These are phyloP conservation scores for Dissophora globulifera DNA, from an alignment of 192 early-diverging fungal species.

Conservation along the genomic window DNA sequence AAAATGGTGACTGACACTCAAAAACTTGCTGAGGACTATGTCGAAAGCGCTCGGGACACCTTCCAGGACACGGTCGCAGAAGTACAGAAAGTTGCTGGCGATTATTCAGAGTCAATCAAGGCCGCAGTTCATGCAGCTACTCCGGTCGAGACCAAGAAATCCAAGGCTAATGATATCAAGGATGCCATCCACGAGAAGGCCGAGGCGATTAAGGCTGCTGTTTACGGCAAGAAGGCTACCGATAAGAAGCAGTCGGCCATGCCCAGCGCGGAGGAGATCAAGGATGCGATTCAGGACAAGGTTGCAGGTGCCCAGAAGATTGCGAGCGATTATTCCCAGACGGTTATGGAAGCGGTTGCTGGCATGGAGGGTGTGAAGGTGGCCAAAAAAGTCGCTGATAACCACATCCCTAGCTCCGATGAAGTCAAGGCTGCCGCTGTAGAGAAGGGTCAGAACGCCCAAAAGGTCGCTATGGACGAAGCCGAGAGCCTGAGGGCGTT, in stretches of 20 bases:
- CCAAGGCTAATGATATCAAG: too few relatives aligned
- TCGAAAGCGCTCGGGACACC: too few relatives aligned
- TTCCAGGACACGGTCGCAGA: too few relatives aligned
- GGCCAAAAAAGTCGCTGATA: constrained; percentile 15
- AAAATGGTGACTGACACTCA: constrained; percentile 7
- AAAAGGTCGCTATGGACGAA: constrained; percentile 25
- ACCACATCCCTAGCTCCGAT: neutral
- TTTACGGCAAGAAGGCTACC: constrained; percentile 10
- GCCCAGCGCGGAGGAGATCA: constrained; percentile 9
- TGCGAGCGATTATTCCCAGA: constrained; percentile 7
- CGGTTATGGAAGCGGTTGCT: constrained; percentile 6
- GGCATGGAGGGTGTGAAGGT: neutral
- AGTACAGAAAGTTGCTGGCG: too few relatives aligned
- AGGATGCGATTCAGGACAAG: constrained; percentile 11
- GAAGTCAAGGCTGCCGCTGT: constrained; percentile 13
- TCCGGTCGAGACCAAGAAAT: too few relatives aligned
- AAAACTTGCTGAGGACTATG: too few relatives aligned
- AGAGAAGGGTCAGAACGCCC: constrained; percentile 31
- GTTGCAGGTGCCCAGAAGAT: constrained; percentile 19
- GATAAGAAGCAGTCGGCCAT: constrained; percentile 3
- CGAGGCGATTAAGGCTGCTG: neutral
- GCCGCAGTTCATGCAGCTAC: too few relatives aligned
- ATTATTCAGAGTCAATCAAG: too few relatives aligned
- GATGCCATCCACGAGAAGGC: too few relatives aligned
- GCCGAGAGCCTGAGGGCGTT: constrained; percentile 22